phyloP scores from a whole-genome alignment of 768 basidiomycete species.

The Gautieria morchelliformis region DNA sequence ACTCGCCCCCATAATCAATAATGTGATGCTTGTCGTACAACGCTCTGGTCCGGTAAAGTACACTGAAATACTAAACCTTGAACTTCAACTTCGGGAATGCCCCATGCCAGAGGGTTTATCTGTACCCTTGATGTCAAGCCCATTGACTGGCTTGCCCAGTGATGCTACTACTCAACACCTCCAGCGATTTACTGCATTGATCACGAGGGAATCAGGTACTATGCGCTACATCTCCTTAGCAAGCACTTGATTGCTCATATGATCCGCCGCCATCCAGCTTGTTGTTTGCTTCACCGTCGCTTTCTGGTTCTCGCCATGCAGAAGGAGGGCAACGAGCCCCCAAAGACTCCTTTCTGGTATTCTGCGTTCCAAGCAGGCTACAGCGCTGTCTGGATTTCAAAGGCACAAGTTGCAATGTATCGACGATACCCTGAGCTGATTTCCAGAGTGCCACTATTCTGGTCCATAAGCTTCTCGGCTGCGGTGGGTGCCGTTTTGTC shows the following conservation, averaged over 20 bases:
- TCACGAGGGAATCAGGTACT: neutral
- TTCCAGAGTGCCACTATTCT: neutral
- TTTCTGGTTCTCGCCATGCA: constrained; percentile 5
- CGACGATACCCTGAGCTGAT: neutral
- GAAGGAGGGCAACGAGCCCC: neutral
- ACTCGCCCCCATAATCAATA: neutral
- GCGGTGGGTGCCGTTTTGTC: neutral
- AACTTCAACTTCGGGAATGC: neutral
- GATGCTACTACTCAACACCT: neutral
- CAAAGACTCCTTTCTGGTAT: constrained; percentile 1
- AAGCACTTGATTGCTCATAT: too few species aligned
- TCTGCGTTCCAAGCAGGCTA: constrained; percentile 1
- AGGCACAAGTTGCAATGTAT: neutral
- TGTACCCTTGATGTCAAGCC: neutral
- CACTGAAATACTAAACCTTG: neutral
- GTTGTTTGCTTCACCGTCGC: constrained; percentile 2
- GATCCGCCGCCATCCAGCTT: neutral
- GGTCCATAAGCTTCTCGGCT: constrained; percentile 3
- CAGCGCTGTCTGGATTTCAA: constrained; percentile 1
- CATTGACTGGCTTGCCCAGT: neutral
- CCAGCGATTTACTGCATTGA: neutral
- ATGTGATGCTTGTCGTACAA: neutral
- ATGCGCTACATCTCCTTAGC: too few species aligned
- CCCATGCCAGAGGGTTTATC: neutral
- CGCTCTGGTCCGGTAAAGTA: constrained; percentile 1